Evolutionary conservation across 2,329 filamentous ascomycete species (phyloP).

Genomic region (Septoria petroselini): DNA sequence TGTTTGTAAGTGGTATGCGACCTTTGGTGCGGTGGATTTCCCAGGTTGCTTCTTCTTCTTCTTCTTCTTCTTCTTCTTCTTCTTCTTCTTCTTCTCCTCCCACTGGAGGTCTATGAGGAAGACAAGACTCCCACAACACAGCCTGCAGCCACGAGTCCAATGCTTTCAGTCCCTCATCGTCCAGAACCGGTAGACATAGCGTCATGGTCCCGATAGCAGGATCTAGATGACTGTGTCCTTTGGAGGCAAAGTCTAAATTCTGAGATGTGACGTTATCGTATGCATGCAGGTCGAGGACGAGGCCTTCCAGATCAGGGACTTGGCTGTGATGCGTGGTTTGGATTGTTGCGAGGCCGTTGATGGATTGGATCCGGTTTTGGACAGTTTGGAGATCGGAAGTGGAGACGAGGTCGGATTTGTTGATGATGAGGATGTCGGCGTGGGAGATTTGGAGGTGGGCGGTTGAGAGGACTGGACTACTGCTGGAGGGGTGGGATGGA

Average conservation of each 20-base stretch:
- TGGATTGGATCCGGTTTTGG: slow-evolving; percentile 68
- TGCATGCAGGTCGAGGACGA: slow-evolving; percentile 85
- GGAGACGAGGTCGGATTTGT: slow-evolving; percentile 84
- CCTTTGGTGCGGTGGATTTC: slow-evolving; percentile 90
- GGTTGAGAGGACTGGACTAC: slow-evolving; percentile 80
- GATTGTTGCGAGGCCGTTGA: slow-evolving; percentile 85
- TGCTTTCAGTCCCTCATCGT: slow-evolving; percentile 54
- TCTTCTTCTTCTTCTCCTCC: neutral
- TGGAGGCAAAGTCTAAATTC: slow-evolving; percentile 63
- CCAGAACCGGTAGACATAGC: slow-evolving; percentile 63
- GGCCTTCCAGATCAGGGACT: slow-evolving; percentile 78
- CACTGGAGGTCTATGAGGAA: slow-evolving; percentile 24
- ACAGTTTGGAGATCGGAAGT: slow-evolving; percentile 66
- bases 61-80: slow-evolving; percentile 16
- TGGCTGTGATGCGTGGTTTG: slow-evolving; percentile 76
- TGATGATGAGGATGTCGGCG: slow-evolving; percentile 90
- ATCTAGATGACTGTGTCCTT: slow-evolving; percentile 88
- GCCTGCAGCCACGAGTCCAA: slow-evolving; percentile 81
- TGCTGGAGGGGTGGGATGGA: slow-evolving; percentile 52
- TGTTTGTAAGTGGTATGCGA: slow-evolving; percentile 63
- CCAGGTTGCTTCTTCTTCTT: slow-evolving; percentile 45
- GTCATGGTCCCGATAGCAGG: slow-evolving; percentile 82
- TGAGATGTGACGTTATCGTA: slow-evolving; percentile 74
- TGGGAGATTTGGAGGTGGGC: slow-evolving; percentile 96
- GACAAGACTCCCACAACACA: slow-evolving; percentile 69